phyloP scores from a whole-genome alignment of 2,329 filamentous ascomycete genomes.

The Myriosclerotinia scirpicola region DNA sequence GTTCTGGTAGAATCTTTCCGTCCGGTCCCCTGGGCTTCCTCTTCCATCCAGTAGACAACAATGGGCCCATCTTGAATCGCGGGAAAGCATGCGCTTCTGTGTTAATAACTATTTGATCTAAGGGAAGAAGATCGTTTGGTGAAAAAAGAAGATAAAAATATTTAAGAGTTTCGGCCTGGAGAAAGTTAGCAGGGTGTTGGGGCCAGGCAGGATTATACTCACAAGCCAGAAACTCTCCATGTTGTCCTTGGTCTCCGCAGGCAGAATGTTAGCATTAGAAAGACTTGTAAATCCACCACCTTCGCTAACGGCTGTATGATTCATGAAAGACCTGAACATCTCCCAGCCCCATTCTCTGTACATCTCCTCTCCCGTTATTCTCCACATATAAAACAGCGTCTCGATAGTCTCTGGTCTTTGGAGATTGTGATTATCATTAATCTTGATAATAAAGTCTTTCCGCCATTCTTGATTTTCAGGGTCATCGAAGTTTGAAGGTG shows the following conservation, averaged over 20 bases:
- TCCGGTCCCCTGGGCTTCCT: slow-evolving; percentile 58
- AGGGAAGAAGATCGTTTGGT: slow-evolving; percentile 74
- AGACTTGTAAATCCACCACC: slow-evolving; percentile 82
- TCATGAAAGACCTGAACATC: slow-evolving; percentile 91
- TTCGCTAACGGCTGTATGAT: slow-evolving; percentile 77
- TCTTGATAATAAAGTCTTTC: slow-evolving; percentile 75
- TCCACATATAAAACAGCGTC: slow-evolving; percentile 96
- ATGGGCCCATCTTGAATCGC: slow-evolving; percentile 74
- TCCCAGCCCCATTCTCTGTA: slow-evolving; percentile 99
- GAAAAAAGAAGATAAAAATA: slow-evolving; percentile 97
- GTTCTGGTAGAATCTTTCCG: slow-evolving; percentile 38
- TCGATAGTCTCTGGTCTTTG: slow-evolving; percentile 97
- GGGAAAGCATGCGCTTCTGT: slow-evolving; percentile 94
- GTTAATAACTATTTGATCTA: slow-evolving; percentile 89
- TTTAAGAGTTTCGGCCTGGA: slow-evolving; percentile 88
- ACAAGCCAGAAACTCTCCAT: slow-evolving; percentile 99
- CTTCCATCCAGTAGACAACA: slow-evolving; percentile 81
- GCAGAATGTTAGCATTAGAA: slow-evolving; percentile 69
- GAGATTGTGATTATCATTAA: slow-evolving; percentile 86
- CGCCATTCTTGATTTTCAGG: slow-evolving; percentile 63
- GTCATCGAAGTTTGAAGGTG: slow-evolving; percentile 53
- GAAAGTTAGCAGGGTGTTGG: slow-evolving; percentile 27
- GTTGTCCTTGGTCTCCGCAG: slow-evolving; percentile 73
- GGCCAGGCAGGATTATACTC: slow-evolving; percentile 42
- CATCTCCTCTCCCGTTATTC: slow-evolving; percentile 84